Conservation (phyloP, 495 filamentous ascomycete species). For the Xylaria cubensis region DNA sequence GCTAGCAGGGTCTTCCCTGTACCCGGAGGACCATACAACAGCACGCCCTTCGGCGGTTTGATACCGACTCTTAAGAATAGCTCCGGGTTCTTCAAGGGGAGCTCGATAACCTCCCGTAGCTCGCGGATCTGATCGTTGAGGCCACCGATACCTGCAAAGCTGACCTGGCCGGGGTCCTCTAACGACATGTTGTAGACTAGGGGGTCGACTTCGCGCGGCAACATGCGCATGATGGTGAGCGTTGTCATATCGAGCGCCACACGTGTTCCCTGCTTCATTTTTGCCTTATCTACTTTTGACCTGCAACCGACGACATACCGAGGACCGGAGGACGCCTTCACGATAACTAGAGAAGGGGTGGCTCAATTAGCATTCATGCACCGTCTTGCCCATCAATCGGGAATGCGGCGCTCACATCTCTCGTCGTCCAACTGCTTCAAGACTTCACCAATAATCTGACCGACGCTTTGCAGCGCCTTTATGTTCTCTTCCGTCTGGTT, state of each 20-base stretch:
- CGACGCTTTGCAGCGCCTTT: constrained; percentile 98
- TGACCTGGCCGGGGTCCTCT: constrained; percentile 97
- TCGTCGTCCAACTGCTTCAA: constrained; percentile 99
- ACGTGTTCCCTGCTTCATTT: constrained; percentile 97
- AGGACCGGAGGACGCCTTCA: constrained; percentile 94
- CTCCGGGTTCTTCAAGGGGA: constrained; percentile 98
- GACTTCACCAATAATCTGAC: constrained; percentile 99
- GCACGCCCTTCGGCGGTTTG: constrained; percentile 97
- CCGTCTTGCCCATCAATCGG: neutral
- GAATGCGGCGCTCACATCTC: constrained; percentile 72
- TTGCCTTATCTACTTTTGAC: constrained; percentile 94
- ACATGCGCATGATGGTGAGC: constrained; percentile 99
- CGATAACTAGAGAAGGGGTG: constrained; percentile 55
- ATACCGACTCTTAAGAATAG: constrained; percentile 97
- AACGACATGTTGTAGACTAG: constrained; percentile 99
- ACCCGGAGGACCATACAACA: constrained; percentile 96
- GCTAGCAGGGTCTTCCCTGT: constrained; percentile 97
- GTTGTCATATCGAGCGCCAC: constrained; percentile 99
- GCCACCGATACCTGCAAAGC: constrained; percentile 98
- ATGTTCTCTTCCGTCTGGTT: constrained; percentile 99
- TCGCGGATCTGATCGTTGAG: constrained; percentile 99
- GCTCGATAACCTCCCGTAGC: constrained; percentile 95
- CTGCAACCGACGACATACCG: constrained; percentile 98
- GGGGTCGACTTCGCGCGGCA: constrained; percentile 97
- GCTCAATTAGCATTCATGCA: constrained; percentile 8